Base-by-base conservation (phyloP, 1,139 yeast genomes). In the Scheffersomyces cryptocercus region DNA sequence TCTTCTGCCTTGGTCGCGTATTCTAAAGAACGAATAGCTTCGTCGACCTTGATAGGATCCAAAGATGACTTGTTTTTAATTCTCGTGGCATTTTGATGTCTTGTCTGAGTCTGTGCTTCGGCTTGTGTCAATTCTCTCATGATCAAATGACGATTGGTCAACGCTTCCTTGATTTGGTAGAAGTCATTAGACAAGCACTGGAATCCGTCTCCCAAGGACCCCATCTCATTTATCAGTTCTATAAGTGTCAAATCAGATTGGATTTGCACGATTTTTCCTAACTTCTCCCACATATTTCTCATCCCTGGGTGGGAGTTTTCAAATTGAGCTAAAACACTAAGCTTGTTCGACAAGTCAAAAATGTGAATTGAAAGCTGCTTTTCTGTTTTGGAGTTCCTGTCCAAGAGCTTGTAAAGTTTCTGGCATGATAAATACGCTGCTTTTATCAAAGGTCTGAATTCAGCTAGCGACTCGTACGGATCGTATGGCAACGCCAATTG, bases 401-500 rank as follows among this genome's bases (percentile, higher is more conserved):
- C 85, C 48, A 87, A 61, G 46, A 75, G 76, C 44, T 73, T 73
- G 50, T 77, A 75, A 11, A 88, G 67, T 40, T 81, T 85, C 48
- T 78, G 82, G 5, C 85, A 69, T 26, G 67, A 65, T 44, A 83
- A 71, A 59, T 89, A 88, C n/a, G 88, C 75, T 11, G 84, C 77
- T 63, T 95, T 93, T 36, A 91, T 84, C 54, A 85, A 59, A 1
- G 99, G 99, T 47, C 99, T 73, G 62, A 91, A 88, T 41, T 80
- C 85, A 1, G 95, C 93, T 47, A 93, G 75, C 47, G 85, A 95
- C 34, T 77, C 75, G 40, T 82, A 85, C 38, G 89, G 95, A 64
- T 95, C 99, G 55, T 85, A 88, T 0, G 99, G 99, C 1, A 95
- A 88, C 28, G 88, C 85, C 44, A 91, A 77, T 61, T 93, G 99